Percentiles rank a stretch among this genome's conserved stretches.
phyloP scores from a whole-genome alignment of 169 alveolate species.

The Plasmodium reichenowi region DNA sequence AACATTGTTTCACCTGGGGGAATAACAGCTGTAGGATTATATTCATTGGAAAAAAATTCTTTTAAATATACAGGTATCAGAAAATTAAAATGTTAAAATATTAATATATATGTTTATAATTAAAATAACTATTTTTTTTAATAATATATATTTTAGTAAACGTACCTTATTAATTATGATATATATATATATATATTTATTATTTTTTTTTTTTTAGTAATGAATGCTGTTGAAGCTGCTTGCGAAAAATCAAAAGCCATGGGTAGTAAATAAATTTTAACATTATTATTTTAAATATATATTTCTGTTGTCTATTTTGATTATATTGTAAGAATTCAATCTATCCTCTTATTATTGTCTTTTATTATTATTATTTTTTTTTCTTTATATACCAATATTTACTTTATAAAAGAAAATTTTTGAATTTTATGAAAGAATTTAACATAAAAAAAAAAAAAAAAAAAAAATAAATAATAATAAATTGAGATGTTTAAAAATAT shows the following conservation, averaged over 20 bases:
- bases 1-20: conserved; percentile 85
- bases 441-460: no score
- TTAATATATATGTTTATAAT: not conserved
- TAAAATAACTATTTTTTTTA: not conserved
- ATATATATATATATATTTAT: not conserved
- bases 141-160: not conserved
- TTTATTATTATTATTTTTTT: no score
- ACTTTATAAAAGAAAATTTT: no score
- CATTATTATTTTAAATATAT: no score
- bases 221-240: conserved; percentile 76
- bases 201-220: conserved; percentile 20
- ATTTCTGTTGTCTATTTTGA: no score
- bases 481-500: no score
- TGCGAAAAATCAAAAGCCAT: conserved; percentile 55
- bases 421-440: no score
- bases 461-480: no score
- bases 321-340: no score
- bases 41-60: conserved; percentile 78
- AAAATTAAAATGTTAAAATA: not conserved
- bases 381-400: no score
- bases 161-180: not conserved
- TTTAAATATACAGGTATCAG: conserved; percentile 78
- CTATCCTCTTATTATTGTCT: no score
- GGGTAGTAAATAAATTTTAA: conserved; percentile 5
- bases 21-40: conserved; percentile 80